Evolutionary conservation across 805 yeast genomes (phyloP).

Genomic region (Candida parachauliodes): DNA sequence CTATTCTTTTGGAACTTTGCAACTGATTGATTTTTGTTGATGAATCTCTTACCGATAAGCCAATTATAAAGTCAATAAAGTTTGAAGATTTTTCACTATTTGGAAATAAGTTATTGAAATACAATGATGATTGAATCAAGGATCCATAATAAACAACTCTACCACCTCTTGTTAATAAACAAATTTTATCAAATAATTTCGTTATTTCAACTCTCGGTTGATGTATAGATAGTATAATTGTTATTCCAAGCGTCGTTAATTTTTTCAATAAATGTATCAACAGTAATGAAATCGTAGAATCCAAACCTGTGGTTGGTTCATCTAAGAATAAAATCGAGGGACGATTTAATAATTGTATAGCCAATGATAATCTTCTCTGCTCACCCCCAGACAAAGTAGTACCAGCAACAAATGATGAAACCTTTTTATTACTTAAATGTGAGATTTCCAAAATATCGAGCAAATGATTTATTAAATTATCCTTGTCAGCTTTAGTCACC

Average conservation of each 20-base stretch:
- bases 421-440: constrained; percentile 46
- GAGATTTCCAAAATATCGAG: constrained; percentile 62
- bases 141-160: constrained; percentile 44
- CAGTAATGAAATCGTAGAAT: constrained; percentile 69
- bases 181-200: constrained; percentile 60
- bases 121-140: constrained; percentile 39
- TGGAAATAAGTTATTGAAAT: constrained; percentile 39
- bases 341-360: constrained; percentile 69
- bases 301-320: constrained; percentile 87
- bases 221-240: constrained; percentile 73
- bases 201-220: constrained; percentile 82
- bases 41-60: constrained; percentile 32
- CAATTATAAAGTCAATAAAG: constrained; percentile 33
- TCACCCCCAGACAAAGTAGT: constrained; percentile 84
- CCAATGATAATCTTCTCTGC: constrained; percentile 71
- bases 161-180: constrained; percentile 63
- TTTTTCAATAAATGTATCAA: constrained; percentile 59
- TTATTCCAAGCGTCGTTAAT: constrained; percentile 54
- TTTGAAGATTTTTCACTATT: constrained; percentile 10
- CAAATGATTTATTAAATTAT: constrained; percentile 53
- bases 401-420: constrained; percentile 32
- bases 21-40: constrained; percentile 23
- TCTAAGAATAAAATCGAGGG: constrained; percentile 78
- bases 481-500: constrained; percentile 41
- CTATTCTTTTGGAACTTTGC: constrained; percentile 20